Evolutionary conservation across 2,329 filamentous ascomycete genomes (phyloP).

Genomic region (Penicillium sp.): DNA sequence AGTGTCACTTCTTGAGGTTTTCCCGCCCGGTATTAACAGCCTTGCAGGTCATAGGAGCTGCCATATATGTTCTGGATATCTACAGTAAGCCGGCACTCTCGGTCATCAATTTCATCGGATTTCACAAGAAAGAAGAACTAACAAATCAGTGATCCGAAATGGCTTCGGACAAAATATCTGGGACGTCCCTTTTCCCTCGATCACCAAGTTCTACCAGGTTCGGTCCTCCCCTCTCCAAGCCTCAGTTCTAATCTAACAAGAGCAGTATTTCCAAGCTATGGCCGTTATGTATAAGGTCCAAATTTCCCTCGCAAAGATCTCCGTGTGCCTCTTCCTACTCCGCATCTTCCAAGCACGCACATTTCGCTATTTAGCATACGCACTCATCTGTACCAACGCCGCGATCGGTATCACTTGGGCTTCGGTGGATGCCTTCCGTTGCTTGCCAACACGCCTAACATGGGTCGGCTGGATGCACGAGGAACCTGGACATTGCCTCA

Average conservation of each 20-base stretch:
- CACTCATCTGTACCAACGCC: constrained; percentile 17
- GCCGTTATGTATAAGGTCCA: constrained; percentile 21
- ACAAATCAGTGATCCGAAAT: constrained; percentile 10
- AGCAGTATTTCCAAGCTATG: constrained; percentile 17
- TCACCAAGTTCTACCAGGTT: constrained; percentile 18
- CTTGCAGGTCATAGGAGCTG: constrained; percentile 8
- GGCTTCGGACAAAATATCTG: constrained; percentile 25
- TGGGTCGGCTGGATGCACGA: constrained; percentile 20
- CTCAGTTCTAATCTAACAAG: not conserved
- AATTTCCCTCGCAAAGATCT: constrained; percentile 19
- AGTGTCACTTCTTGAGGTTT: not conserved
- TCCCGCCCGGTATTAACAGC: not conserved
- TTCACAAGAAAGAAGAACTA: not conserved
- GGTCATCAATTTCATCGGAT: not conserved
- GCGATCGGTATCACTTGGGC: constrained; percentile 20
- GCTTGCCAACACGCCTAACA: constrained; percentile 15
- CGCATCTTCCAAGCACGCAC: constrained; percentile 20
- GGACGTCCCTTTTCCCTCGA: constrained; percentile 19
- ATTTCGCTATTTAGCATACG: constrained; percentile 20
- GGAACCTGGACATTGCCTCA: constrained; percentile 18
- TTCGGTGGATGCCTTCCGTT: constrained; percentile 20
- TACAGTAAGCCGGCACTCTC: constrained; percentile 5
- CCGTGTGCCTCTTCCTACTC: constrained; percentile 22
- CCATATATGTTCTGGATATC: constrained; percentile 10
- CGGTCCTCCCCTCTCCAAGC: not conserved